A percentile compares a stretch with the other conserved stretches of the same genome.
Conservation (phyloP, 495 filamentous ascomycete species). For the Oidiodendron maius region DNA sequence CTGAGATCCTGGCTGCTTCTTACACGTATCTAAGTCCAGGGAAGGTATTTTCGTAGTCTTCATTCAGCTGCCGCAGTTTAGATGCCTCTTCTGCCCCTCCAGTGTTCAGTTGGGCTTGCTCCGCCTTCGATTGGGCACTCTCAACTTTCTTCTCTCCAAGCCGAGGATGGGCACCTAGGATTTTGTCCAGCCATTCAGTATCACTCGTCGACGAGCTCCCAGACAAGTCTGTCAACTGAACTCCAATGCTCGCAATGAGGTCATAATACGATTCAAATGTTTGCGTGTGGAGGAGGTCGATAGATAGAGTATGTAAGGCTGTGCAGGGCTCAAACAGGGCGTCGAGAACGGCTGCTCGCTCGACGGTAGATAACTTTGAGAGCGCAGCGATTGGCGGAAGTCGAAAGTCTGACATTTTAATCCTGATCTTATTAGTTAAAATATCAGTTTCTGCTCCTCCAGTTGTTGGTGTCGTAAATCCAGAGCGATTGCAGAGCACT, state of each 20-base stretch:
- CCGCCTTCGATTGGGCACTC: constrained; percentile 66
- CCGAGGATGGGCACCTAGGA: constrained; percentile 83
- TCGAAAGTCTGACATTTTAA: constrained; percentile 19
- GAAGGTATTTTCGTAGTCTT: constrained; percentile 75
- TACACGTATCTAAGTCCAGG: constrained; percentile 85
- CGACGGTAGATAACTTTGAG: constrained; percentile 46
- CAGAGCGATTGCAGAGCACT: neutral
- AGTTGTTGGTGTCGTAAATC: neutral
- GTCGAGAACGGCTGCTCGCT: constrained; percentile 63
- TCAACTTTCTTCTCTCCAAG: constrained; percentile 75
- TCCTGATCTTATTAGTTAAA: no score
- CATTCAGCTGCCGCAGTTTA: constrained; percentile 60
- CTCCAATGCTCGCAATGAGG: constrained; percentile 53
- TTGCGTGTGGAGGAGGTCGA: constrained; percentile 58
- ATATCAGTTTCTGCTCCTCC: no score
- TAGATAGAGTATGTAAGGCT: constrained; percentile 64
- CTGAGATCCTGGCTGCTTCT: constrained; percentile 23
- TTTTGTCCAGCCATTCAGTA: constrained; percentile 53
- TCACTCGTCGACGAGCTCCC: constrained; percentile 48
- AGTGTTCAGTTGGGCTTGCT: constrained; percentile 69
- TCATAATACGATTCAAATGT: constrained; percentile 55
- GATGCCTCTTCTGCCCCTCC: constrained; percentile 47
- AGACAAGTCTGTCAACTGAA: constrained; percentile 46
- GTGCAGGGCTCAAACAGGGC: constrained; percentile 81
- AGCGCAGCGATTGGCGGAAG: constrained; percentile 50